Evolutionary conservation across 2,329 filamentous ascomycete genomes (phyloP).

Genomic region (Cladosporium sphaerospermum): DNA sequence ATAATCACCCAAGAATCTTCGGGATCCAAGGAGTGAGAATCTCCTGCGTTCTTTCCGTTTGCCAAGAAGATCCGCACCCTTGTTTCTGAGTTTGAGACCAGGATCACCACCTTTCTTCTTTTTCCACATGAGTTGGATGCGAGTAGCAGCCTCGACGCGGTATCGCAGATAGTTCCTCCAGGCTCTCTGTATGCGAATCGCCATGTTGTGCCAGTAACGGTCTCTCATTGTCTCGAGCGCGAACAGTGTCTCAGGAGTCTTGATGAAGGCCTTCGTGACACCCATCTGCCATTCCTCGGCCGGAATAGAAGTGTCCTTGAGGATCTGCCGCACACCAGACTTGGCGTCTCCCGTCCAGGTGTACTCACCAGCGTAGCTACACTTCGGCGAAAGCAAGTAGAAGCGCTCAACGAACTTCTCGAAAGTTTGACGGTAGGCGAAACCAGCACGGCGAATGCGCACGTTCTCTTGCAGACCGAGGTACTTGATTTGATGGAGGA

Average conservation of each 20-base stretch:
- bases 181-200: slow-evolving; percentile 90
- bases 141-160: slow-evolving; percentile 81
- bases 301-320: slow-evolving; percentile 94
- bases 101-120: slow-evolving; percentile 80
- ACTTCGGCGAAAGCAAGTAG: slow-evolving; percentile 88
- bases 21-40: slow-evolving; percentile 84
- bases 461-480: slow-evolving; percentile 99
- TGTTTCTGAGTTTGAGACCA: slow-evolving; percentile 79
- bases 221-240: slow-evolving; percentile 97
- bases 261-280: slow-evolving; percentile 95
- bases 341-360: slow-evolving; percentile 88
- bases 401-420: slow-evolving; percentile 98
- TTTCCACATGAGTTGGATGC: slow-evolving; percentile 93
- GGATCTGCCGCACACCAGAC: slow-evolving; percentile 81
- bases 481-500: slow-evolving; percentile 97
- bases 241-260: slow-evolving; percentile 93
- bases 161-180: slow-evolving; percentile 96
- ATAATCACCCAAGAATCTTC: slow-evolving; percentile 92
- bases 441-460: slow-evolving; percentile 89
- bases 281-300: slow-evolving; percentile 96
- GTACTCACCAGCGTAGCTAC: slow-evolving; percentile 93
- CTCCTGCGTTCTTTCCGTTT: slow-evolving; percentile 85
- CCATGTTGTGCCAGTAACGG: slow-evolving; percentile 99
- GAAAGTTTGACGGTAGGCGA: slow-evolving; percentile 93
- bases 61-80: slow-evolving; percentile 74